Percentiles rank a stretch among this genome's conserved stretches.
Conservation (phyloP, 495 filamentous ascomycete genomes). For the Lasiosphaeria hispida region DNA sequence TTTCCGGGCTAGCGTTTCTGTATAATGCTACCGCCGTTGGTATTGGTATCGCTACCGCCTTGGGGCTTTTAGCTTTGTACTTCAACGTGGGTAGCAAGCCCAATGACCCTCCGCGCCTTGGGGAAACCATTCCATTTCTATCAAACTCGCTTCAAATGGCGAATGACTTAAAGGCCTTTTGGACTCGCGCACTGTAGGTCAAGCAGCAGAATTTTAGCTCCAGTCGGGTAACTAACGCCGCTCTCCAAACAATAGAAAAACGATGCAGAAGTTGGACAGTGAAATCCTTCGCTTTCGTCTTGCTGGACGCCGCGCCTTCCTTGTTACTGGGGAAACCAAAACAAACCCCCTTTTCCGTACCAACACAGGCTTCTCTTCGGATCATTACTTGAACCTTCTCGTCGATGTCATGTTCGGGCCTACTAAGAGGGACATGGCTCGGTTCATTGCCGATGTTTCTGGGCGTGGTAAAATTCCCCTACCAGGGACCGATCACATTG, state of each 20-base stretch:
- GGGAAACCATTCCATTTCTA: neutral
- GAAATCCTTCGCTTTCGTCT: constrained; percentile 7
- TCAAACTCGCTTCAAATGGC: neutral
- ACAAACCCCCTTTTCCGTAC: constrained; percentile 8
- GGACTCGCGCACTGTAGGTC: neutral
- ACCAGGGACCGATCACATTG: constrained; percentile 6
- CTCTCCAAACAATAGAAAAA: neutral
- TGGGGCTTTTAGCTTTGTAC: too few relatives aligned
- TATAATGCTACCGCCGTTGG: too few relatives aligned
- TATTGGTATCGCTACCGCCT: too few relatives aligned
- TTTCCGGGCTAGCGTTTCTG: too few relatives aligned
- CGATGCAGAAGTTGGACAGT: constrained; percentile 6
- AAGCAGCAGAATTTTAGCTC: too few relatives aligned
- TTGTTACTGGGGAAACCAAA: constrained; percentile 1
- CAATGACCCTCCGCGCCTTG: neutral
- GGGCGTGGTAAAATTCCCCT: neutral
- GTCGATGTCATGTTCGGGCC: constrained; percentile 2
- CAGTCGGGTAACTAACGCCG: too few relatives aligned
- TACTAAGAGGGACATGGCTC: neutral
- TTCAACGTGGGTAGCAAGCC: too few relatives aligned
- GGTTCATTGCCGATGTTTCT: neutral
- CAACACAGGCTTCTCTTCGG: constrained; percentile 1
- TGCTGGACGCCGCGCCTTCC: neutral
- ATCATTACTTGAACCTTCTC: neutral
- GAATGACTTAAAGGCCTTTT: neutral